A percentile compares a stretch with the other conserved stretches of the same genome.
Evolutionary conservation across 225 moss, liverwort and hornwort species (phyloP).

Genomic region (Asterella californica): DNA sequence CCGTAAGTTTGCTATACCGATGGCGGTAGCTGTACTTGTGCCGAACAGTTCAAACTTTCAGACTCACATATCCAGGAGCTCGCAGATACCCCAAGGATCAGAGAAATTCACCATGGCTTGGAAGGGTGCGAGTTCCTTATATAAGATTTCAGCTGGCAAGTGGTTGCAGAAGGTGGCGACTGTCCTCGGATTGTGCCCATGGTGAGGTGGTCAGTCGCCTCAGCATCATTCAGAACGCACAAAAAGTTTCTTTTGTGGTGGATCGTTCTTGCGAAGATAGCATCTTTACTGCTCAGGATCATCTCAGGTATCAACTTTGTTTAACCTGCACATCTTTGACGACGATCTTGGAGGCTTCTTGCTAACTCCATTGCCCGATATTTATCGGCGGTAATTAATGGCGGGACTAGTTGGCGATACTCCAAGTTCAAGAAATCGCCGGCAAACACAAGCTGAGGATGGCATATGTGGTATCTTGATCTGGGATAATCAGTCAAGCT

Average conservation of each 20-base stretch:
- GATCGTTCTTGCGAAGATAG: slow-evolving; percentile 10
- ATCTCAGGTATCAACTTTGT: not conserved
- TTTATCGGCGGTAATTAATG: slow-evolving; percentile 5
- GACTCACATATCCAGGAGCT: not conserved
- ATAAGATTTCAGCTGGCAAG: not conserved
- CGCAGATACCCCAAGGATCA: not conserved
- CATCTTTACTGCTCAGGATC: slow-evolving; percentile 5
- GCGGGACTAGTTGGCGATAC: slow-evolving; percentile 4
- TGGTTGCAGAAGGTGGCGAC: not conserved
- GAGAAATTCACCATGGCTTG: not conserved
- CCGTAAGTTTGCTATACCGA: not conserved
- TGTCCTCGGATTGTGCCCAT: slow-evolving; percentile 1
- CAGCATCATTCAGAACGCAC: not conserved
- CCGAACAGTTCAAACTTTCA: not conserved
- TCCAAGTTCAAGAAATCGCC: not conserved
- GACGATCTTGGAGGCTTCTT: slow-evolving; percentile 8
- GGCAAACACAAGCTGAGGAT: not conserved
- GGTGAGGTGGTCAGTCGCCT: not conserved
- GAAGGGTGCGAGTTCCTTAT: not conserved
- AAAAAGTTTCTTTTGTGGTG: slow-evolving; percentile 17
- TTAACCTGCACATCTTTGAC: not conserved
- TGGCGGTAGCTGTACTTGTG: not conserved
- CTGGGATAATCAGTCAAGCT: not conserved
- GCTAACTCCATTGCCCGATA: not conserved
- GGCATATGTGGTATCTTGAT: not conserved